Percentiles rank a stretch among this genome's conserved stretches.
These are phyloP conservation scores for Xylariaceae sp. DNA, from an alignment of 2,329 filamentous ascomycete genomes.

Conservation along the genomic window DNA sequence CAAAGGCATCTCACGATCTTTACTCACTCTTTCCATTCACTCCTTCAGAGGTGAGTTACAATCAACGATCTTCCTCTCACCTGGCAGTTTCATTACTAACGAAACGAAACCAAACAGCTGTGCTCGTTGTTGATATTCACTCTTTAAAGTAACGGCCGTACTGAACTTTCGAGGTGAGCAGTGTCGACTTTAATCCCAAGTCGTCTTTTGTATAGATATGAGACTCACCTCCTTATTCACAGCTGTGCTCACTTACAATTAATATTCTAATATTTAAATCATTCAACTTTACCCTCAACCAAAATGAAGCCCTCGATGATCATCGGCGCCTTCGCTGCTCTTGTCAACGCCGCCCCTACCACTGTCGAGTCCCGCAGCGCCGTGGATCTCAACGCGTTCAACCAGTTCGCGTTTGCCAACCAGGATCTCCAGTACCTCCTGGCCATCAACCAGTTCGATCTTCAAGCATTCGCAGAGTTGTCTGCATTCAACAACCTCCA, in stretches of 20 bases:
- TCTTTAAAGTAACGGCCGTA: slow-evolving; percentile 33
- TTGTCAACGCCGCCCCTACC: slow-evolving; percentile 42
- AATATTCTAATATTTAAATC: slow-evolving; percentile 33
- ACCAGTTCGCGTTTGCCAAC: slow-evolving; percentile 28
- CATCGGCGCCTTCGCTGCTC: slow-evolving; percentile 41
- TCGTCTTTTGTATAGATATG: no score
- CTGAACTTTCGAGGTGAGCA: slow-evolving; percentile 39
- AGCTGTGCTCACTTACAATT: slow-evolving; percentile 43
- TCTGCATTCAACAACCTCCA: slow-evolving; percentile 36
- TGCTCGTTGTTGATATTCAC: slow-evolving; percentile 45
- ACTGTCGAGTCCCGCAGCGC: slow-evolving; percentile 21
- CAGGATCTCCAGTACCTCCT: slow-evolving; percentile 38
- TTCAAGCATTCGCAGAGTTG: slow-evolving; percentile 31
- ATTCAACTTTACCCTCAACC: slow-evolving; percentile 24
- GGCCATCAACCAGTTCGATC: slow-evolving; percentile 29
- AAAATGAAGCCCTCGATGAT: slow-evolving; percentile 50
- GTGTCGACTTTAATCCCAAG: background rate
- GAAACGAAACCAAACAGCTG: slow-evolving; percentile 34
- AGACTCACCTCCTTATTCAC: slow-evolving; percentile 3
- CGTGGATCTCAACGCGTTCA: slow-evolving; percentile 33
- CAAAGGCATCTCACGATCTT: slow-evolving; percentile 35
- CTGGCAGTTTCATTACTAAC: slow-evolving; percentile 19
- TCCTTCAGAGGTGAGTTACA: slow-evolving; percentile 42
- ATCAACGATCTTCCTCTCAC: background rate
- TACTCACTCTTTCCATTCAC: slow-evolving; percentile 38